Evolutionary conservation across 169 alveolate species (phyloP).

Genomic region (Plasmodium relictum): DNA sequence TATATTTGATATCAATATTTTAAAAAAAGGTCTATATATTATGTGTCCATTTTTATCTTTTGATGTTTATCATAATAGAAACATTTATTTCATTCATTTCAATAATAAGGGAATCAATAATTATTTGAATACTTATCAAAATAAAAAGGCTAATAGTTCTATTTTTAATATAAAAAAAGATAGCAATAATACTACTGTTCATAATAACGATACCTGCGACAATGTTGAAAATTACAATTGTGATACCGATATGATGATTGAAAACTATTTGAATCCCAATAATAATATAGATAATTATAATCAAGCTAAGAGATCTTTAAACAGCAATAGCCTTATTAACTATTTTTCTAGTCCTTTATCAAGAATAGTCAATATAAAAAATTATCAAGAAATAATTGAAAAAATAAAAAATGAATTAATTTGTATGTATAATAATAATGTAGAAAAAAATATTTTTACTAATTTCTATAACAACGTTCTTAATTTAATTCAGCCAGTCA

Average conservation of each 20-base stretch:
- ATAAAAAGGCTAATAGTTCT: not conserved
- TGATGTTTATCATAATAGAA: not conserved
- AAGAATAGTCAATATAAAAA: not conserved
- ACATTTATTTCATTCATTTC: slow-evolving; percentile 23
- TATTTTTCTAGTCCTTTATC: not conserved
- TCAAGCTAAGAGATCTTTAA: too few species aligned
- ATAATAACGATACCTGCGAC: not conserved
- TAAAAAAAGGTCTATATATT: slow-evolving; percentile 18
- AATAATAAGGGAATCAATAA: not conserved
- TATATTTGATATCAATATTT: slow-evolving; percentile 6
- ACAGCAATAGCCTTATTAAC: not conserved
- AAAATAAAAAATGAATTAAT: slow-evolving; percentile 14
- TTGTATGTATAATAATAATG: slow-evolving; percentile 18
- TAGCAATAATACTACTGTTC: not conserved
- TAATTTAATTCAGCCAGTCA: slow-evolving; percentile 9
- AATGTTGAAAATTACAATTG: not conserved
- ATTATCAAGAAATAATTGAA: slow-evolving; percentile 2
- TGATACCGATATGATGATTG: not conserved
- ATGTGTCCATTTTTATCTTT: slow-evolving; percentile 51
- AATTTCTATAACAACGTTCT: slow-evolving; percentile 13
- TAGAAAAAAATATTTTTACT: slow-evolving; percentile 6
- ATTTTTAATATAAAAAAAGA: not conserved
- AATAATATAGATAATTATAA: too few species aligned
- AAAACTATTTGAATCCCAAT: not conserved
- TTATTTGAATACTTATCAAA: not conserved